Base-by-base conservation (phyloP, 306 rosid genomes). In the Vigna hirtella region DNA sequence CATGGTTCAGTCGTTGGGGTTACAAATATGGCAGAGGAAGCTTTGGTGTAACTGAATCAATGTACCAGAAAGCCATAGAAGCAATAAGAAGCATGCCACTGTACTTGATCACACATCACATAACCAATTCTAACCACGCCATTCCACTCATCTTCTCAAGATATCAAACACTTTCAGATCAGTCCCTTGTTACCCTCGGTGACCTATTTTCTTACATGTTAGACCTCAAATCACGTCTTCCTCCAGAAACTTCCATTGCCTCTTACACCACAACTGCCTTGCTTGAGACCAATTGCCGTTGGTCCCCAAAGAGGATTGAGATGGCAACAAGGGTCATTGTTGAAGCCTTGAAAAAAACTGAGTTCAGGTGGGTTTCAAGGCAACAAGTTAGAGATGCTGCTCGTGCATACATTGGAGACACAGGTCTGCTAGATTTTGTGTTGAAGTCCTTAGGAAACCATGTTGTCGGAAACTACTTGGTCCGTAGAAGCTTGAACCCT, bases 1-100 rank as follows among this genome's bases (percentile, higher is more conserved):
- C 98, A 28, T 92, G 97, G 98, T 94, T 94, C 8, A 84, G 97
- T 52, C 83, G 88, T 2, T 94, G 97, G 98, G 97, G 93, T 17
- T 94, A 94, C 87, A 88, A 85, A 69, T 91, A 90, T 32, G 86
- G 87, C 10, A 83, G 93, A 40, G 97, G 96, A 34, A 77, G 89
- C 66, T 92, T 70, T 50, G 83, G 90, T 52, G 93, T 92, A 43
- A 90, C 88, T 13, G 81, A 90, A 81, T 80, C 88, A 15, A 90
- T 82, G 86, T 88, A 88, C 86, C 89, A 86, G 7, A 92, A 82
- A 32, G 93, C 97, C 84, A 82, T 87, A 4, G 86, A 92, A 61
- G 97, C 95, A 50, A 66, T 92, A 45, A 87, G 85, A 76, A 86
- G 89, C 87, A 81, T 90, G 77, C 91, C 97, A 71, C 53, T 92